A percentile compares a stretch with the other conserved stretches of the same genome.
phyloP scores from a whole-genome alignment of 2,329 filamentous ascomycete species.

The Neocucurbitaria cava region DNA sequence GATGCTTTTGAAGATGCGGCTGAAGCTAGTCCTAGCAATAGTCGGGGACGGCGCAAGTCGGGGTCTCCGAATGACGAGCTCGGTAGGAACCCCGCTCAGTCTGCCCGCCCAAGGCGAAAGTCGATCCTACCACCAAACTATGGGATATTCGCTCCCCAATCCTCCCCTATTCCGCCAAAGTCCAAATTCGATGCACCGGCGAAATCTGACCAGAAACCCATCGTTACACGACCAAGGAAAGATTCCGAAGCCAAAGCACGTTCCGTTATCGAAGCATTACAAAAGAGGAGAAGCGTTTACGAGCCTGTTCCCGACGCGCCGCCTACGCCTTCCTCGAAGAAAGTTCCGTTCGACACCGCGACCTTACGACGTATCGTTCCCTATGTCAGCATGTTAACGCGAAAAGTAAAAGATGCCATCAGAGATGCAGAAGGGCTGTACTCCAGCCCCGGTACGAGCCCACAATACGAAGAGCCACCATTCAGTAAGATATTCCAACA shows the following conservation, averaged over 20 bases:
- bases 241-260: constrained; percentile 66
- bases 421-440: constrained; percentile 58
- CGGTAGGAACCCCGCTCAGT: constrained; percentile 27
- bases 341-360: constrained; percentile 71
- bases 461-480: constrained; percentile 45
- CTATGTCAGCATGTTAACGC: constrained; percentile 57
- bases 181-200: constrained; percentile 33
- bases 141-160: constrained; percentile 46
- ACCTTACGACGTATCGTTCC: constrained; percentile 69
- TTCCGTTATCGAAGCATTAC: constrained; percentile 67
- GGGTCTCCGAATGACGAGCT: constrained; percentile 38
- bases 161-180: constrained; percentile 38
- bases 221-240: constrained; percentile 57
- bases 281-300: constrained; percentile 53
- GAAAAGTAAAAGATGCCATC: constrained; percentile 56
- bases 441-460: constrained; percentile 51
- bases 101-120: constrained; percentile 35
- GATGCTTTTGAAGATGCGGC: constrained; percentile 64
- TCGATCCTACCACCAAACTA: constrained; percentile 46
- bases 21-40: constrained; percentile 42
- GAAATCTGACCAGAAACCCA: constrained; percentile 32
- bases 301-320: constrained; percentile 33
- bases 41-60: constrained; percentile 37
- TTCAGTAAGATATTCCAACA: constrained; percentile 44
- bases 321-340: constrained; percentile 52